These are phyloP conservation scores for Fusarium coffeatum DNA, from an alignment of 2,329 filamentous ascomycete species.

Conservation along the genomic window DNA sequence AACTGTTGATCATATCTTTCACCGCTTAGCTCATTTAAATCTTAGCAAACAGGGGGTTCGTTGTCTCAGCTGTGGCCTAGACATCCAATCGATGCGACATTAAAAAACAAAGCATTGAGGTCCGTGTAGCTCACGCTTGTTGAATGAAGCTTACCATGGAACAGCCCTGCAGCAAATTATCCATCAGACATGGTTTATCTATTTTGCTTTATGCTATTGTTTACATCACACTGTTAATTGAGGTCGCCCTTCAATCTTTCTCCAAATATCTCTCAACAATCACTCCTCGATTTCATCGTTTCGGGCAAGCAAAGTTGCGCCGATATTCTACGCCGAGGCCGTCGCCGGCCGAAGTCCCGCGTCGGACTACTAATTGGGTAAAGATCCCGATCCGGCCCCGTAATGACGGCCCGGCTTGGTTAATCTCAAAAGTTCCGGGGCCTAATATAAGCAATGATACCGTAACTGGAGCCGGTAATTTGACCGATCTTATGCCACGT, in stretches of 20 bases:
- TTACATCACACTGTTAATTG: not conserved
- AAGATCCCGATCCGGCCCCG: constrained; percentile 30
- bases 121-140: constrained; percentile 1
- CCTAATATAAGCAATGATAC: constrained; percentile 14
- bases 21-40: constrained; percentile 19
- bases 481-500: constrained; percentile 24
- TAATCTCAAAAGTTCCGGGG: constrained; percentile 15
- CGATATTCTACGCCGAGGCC: constrained; percentile 20
- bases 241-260: not conserved
- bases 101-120: constrained; percentile 5
- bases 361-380: constrained; percentile 30
- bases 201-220: not conserved
- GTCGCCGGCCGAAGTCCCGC: constrained; percentile 21
- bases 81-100: constrained; percentile 9
- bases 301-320: not conserved
- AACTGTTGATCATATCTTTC: constrained; percentile 11
- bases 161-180: constrained; percentile 7
- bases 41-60: constrained; percentile 13
- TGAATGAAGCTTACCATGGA: constrained; percentile 18
- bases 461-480: constrained; percentile 6
- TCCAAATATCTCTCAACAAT: too few relatives aligned
- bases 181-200: not conserved
- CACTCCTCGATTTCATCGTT: not conserved
- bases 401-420: constrained; percentile 31
- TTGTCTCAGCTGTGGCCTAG: constrained; percentile 17